Evolutionary conservation across 2,329 filamentous ascomycete species (phyloP).

Genomic region (Elsinoe batatas): DNA sequence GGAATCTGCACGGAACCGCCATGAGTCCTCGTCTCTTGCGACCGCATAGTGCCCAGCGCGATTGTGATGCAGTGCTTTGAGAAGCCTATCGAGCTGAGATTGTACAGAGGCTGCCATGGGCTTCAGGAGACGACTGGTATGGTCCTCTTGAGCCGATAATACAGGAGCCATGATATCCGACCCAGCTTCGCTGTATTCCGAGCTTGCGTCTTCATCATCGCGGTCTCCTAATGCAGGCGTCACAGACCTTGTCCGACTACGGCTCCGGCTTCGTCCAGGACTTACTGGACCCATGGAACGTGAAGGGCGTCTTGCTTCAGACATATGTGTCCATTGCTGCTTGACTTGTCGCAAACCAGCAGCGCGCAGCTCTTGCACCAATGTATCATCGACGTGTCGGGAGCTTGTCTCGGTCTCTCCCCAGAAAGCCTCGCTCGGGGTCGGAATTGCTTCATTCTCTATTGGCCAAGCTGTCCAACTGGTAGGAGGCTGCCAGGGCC

Average conservation of each 20-base stretch:
- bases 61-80: conserved; percentile 58
- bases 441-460: conserved; percentile 50
- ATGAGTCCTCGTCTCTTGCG: conserved; percentile 8
- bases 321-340: conserved; percentile 42
- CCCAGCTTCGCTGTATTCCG: conserved; percentile 13
- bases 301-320: background rate
- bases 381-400: background rate
- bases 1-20: background rate
- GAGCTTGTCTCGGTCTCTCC: background rate
- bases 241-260: conserved; percentile 1
- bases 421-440: conserved; percentile 42
- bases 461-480: conserved; percentile 84
- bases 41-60: conserved; percentile 18
- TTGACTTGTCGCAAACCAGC: conserved; percentile 58
- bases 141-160: conserved; percentile 60
- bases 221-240: background rate
- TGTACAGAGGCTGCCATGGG: conserved; percentile 64
- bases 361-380: conserved; percentile 64
- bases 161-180: conserved; percentile 36
- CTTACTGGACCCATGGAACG: background rate
- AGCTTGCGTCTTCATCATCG: background rate
- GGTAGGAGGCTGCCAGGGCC: conserved; percentile 39
- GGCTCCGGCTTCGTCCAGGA: background rate
- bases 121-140: conserved; percentile 53
- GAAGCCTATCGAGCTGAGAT: conserved; percentile 56